phyloP scores from a whole-genome alignment of 139 green algal species.

The Zygnema circumcarinatum region DNA sequence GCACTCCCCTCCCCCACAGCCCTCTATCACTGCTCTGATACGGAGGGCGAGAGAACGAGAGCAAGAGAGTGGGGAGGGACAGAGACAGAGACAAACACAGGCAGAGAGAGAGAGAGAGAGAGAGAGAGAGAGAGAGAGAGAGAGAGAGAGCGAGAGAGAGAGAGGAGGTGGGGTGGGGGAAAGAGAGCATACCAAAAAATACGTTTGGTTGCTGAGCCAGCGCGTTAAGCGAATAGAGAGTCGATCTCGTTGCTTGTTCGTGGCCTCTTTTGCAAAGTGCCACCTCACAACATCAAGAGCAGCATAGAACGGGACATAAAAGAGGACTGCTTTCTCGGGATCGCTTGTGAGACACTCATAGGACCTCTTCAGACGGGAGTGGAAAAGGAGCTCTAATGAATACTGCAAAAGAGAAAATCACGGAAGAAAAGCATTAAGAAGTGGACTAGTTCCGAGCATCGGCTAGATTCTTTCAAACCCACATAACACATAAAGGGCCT shows the following conservation, averaged over 20 bases:
- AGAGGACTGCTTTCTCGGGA: slow-evolving; percentile 25
- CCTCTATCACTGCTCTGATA: too few species aligned
- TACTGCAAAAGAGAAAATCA: slow-evolving; percentile 30
- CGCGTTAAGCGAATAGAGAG: neutral
- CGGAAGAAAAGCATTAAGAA: neutral
- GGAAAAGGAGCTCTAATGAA: slow-evolving; percentile 38
- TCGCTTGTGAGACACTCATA: slow-evolving; percentile 39
- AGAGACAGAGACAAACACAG: too few species aligned
- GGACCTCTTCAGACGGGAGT: slow-evolving; percentile 24
- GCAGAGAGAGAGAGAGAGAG: too few species aligned
- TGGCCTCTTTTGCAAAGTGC: slow-evolving; percentile 33
- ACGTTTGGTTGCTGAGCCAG: slow-evolving; percentile 11
- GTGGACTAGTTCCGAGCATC: neutral
- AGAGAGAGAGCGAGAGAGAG: too few species aligned
- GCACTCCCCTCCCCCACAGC: too few species aligned
- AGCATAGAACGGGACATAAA: slow-evolving; percentile 51
- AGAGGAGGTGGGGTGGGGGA: too few species aligned
- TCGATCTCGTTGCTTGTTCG: slow-evolving; percentile 14
- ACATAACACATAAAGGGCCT: neutral
- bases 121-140: too few species aligned
- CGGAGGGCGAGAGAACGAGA: too few species aligned
- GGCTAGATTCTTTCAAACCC: too few species aligned
- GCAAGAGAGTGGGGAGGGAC: too few species aligned
- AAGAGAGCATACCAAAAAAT: slow-evolving; percentile 22
- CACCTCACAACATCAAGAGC: slow-evolving; percentile 31